phyloP scores from a whole-genome alignment of 495 filamentous ascomycete genomes.

The Penicillium chermesinum region DNA sequence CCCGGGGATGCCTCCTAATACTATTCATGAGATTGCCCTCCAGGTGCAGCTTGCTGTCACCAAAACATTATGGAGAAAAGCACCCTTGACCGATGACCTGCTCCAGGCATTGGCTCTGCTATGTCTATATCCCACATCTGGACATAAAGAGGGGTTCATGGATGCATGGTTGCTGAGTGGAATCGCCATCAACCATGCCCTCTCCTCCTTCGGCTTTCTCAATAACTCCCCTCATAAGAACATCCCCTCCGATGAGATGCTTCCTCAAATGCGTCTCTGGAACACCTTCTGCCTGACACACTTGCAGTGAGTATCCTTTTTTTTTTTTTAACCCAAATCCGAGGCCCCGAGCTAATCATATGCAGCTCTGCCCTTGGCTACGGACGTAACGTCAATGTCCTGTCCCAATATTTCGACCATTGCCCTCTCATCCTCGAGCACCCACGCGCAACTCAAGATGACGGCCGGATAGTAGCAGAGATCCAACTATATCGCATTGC shows the following conservation, averaged over 20 bases:
- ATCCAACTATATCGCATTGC: constrained; percentile 35
- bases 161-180: constrained; percentile 42
- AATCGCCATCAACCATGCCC: constrained; percentile 39
- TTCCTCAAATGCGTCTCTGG: constrained; percentile 35
- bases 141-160: constrained; percentile 34
- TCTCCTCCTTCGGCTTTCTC: constrained; percentile 31
- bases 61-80: constrained; percentile 31
- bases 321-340: not conserved
- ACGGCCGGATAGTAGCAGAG: constrained; percentile 34
- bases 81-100: constrained; percentile 30
- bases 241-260: constrained; percentile 26
- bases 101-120: constrained; percentile 36
- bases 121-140: constrained; percentile 33
- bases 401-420: constrained; percentile 31
- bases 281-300: constrained; percentile 37
- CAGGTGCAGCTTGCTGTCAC: constrained; percentile 32
- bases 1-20: constrained; percentile 28
- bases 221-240: constrained; percentile 20
- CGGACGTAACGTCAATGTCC: constrained; percentile 32
- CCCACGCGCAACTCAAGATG: constrained; percentile 29
- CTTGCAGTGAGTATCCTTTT: constrained; percentile 29
- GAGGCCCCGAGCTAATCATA: not conserved
- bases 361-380: constrained; percentile 34
- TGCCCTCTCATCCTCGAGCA: constrained; percentile 34
- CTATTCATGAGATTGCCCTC: constrained; percentile 31